Percentiles rank a stretch among this genome's conserved stretches.
phyloP scores from a whole-genome alignment of 176 grass and related monocot genomes.

The sorghum (Sorghum bicolor) region Sorghum_bicolor_NCBIv3 NC_012870.2:8409501-8410000 shows the following conservation, averaged over 20 bases:
- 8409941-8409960: constrained; percentile 61
- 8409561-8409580: constrained; percentile 79
- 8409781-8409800: constrained; percentile 89
- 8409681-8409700: constrained; percentile 92
- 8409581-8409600: constrained; percentile 61
- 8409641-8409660: constrained; percentile 93
- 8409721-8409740: constrained; percentile 91
- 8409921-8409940: constrained; percentile 63
- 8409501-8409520: constrained; percentile 60
- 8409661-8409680: constrained; percentile 88
- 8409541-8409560: constrained; percentile 88
- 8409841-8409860: constrained; percentile 75
- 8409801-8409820: constrained; percentile 91
- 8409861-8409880: constrained; percentile 94
- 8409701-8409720: constrained; percentile 99
- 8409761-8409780: constrained; percentile 68
- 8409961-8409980: constrained; percentile 74
- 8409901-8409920: constrained; percentile 79
- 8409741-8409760: constrained; percentile 90
- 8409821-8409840: constrained; percentile 77
- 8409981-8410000: constrained; percentile 82
- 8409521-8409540: constrained; percentile 92
- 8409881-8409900: constrained; percentile 89
- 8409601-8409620: constrained; percentile 69
- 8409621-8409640: constrained; percentile 62